These are phyloP conservation scores for Colletotrichum lini DNA, from an alignment of 2,329 filamentous ascomycete genomes.

Conservation along the genomic window DNA sequence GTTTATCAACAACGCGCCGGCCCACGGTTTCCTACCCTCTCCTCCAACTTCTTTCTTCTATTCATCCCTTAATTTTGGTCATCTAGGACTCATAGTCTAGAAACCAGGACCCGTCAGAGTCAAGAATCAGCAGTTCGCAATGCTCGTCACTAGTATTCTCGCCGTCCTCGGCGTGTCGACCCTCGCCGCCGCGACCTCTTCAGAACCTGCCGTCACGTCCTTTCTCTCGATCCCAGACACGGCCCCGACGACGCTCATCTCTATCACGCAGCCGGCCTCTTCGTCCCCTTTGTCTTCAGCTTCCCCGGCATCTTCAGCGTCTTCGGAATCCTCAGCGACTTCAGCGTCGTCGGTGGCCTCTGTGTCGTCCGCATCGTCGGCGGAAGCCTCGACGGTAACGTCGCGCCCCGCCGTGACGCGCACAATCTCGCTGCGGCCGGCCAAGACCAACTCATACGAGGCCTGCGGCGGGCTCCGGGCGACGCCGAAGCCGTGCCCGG, in stretches of 20 bases:
- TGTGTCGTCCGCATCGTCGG: not conserved
- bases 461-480: slow-evolving; percentile 51
- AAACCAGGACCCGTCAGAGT: too few relatives aligned
- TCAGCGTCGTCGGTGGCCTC: not conserved
- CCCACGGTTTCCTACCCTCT: not conserved
- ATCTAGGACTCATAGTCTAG: too few relatives aligned
- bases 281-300: not conserved
- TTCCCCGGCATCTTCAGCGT: not conserved
- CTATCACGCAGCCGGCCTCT: not conserved
- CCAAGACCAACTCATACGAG: slow-evolving; percentile 45
- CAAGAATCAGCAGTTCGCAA: not conserved
- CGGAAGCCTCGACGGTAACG: not conserved
- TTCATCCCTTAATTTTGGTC: not conserved
- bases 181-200: slow-evolving; percentile 12
- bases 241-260: slow-evolving; percentile 6
- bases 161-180: slow-evolving; percentile 26
- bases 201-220: not conserved
- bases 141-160: slow-evolving; percentile 16
- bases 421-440: slow-evolving; percentile 1
- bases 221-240: not conserved
- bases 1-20: slow-evolving; percentile 16
- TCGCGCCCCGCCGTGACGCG: not conserved
- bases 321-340: not conserved
- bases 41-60: not conserved
- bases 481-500: slow-evolving; percentile 47